Base-by-base conservation (phyloP, 2,329 filamentous ascomycete genomes). In the Paracoccidioides brasiliensis region DNA sequence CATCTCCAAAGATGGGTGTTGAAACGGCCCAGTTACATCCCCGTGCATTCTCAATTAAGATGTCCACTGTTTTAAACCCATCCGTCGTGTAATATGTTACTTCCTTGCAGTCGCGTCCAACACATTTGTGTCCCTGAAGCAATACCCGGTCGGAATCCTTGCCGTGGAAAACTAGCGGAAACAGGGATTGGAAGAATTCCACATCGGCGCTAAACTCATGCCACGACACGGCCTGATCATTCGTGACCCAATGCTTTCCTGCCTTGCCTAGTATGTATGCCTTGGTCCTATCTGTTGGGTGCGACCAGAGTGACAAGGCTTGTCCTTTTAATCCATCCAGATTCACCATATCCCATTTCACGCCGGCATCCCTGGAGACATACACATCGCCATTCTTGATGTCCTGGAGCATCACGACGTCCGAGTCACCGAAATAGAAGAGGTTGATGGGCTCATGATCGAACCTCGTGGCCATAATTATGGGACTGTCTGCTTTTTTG, bases 361-460 rank as follows among this genome's bases (percentile, higher is more conserved):
- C 80, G 61, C 93, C 94, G 42, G 87, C 90, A 73, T 97, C 82
- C 49, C 78, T 77, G 46, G 91, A 95, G 58, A 88, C 84, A 70
- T 84, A 90, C 53, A 95, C 77, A 59, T 81, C 82, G 57, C 79
- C 77, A 43, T 79, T 78, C 12, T 77, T 70, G 52, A 75, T 66
- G 67, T 95, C 86, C 64, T 85, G 83, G 66, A 89, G 83, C 48
- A 97, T 72, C 57, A 95, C 77, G 53, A 86, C 81, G 68, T 95
- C 85, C 61, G 88, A 90, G 69, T 91, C 88, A 66, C 93, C 85
- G 67, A 98, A 97, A 73, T 95, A 98, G 72, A 86, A 86, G 61
- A 96, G 75, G 67, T 83, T 83, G 54, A 73, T 68, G 0, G 89
- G 87, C 54, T 77, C 71, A 64, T 83, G 76, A 46, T 85, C 75